Base-by-base conservation (phyloP, 164 flowering plant genomes). In the Paratinospora sagittata region DNA sequence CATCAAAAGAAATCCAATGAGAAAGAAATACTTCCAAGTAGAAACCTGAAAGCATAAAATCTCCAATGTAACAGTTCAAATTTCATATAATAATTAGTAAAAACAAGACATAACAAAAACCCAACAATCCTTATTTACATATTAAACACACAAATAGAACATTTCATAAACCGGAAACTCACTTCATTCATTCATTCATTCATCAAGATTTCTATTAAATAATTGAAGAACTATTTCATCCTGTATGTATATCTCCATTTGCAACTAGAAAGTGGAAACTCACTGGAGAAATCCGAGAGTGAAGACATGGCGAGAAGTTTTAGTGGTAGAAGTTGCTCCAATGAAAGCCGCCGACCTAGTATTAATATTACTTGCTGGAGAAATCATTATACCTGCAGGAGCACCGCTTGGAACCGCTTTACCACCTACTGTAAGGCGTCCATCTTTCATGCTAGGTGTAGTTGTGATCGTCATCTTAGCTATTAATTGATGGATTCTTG, bases 371-470 rank as follows among this genome's bases (percentile, higher is more conserved):
- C 52, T 65, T 19, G 71, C 80, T 49, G 88, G 84, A 52, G 89
- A 72, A 69, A 81, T 67, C 37, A 71, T 70, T 19, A 86, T 71
- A 65, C 88, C 84, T 0, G 45, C 65, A 11, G 96, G 90, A 33
- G 88, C 90, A 9, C 64, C 72, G 4, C 76, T 81, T 66, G 84
- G 71, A 9, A 84, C 78, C 39, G 74, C 80, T 73, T 78, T 86
- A 66, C 85, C 87, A 11, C 83, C 69, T n/a, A 86, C 86, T 70
- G 73, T 71, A 55, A 90, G 86, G 70, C 78, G 24, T n/a, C 84
- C 81, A 43, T 86, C 81, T 62, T 63, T 66, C 36, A 84, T 66
- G 63, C 61, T 65, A 0, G 88, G 84, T 10, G 62, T 62, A 14
- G 84, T 76, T 19, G 81, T 79, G 77, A 84, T 77, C 61, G 86